Base-by-base conservation (phyloP, 805 yeast genomes). In the Candida verbasci region DNA sequence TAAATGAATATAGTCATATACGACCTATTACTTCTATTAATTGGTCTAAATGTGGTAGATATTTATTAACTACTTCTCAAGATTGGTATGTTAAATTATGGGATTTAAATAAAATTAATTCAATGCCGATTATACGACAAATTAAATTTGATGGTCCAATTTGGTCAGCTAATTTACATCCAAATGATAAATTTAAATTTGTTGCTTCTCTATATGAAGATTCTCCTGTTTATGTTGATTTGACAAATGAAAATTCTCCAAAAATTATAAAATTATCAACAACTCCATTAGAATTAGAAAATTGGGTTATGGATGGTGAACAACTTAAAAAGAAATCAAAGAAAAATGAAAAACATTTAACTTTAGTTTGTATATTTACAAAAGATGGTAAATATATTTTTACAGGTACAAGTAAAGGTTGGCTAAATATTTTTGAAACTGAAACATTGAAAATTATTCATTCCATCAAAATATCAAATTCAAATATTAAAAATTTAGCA, bases 41-140 rank as follows among this genome's bases (percentile, higher is more conserved):
- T 41, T 89, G 96, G 97, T 80, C 91, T 0, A 44, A 47, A 0
- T 76, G 82, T 55, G 93, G 94, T 0, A 56, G 84, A 17, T 86
- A 74, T 48, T 48, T 89, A 1, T 60, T 89, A 3, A 70, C 85
- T 3, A 67, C 87, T 10, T 77, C 89, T 0, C 76, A 87, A 48
- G 97, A 91, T 55, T 88, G 95, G 93, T 71, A 69, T 34, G 74
- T 82, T 28, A 76, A 82, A 33, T 52, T 88, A 21, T 89, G 96
- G 96, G 96, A 87, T 59, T 57, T 89, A 43, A 44, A 56, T 17
- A 38, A 40, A 29, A 57, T 52, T 30, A 58, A 63, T 36, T 15
- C 34, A 6, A 42, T 34, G 23, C 43, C 65, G 32, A 65, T 75
- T 35, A 52, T 67, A 30, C 63, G 71, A 40, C 65, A 55, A 3